These are phyloP conservation scores for Powellomyces hirtus DNA, from an alignment of 192 early-diverging fungal genomes.

Conservation along the genomic window DNA sequence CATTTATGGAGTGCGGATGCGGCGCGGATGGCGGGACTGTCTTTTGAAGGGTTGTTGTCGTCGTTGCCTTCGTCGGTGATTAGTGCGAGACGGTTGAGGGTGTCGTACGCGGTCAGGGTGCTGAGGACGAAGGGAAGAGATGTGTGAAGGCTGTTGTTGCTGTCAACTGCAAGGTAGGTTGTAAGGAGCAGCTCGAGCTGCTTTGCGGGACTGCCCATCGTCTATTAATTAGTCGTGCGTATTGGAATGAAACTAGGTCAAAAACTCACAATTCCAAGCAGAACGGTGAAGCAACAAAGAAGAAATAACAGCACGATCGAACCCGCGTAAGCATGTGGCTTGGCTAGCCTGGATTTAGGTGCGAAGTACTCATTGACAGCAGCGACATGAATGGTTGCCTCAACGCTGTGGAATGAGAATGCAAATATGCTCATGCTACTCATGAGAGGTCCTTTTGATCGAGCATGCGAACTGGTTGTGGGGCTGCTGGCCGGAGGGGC, in stretches of 20 bases:
- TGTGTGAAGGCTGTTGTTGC: not conserved
- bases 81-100: not conserved
- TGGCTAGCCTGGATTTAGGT: too few relatives aligned
- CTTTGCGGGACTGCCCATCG: not conserved
- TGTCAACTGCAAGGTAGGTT: not conserved
- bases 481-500: too few relatives aligned
- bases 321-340: too few relatives aligned
- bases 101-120: not conserved
- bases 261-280: too few relatives aligned
- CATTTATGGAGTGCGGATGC: slow-evolving; percentile 16
- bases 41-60: not conserved
- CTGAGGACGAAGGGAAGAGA: not conserved
- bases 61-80: not conserved
- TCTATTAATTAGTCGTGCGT: too few relatives aligned
- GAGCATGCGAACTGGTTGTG: too few relatives aligned
- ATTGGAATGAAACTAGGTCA: not conserved
- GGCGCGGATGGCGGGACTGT: slow-evolving; percentile 2
- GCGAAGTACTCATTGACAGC: too few relatives aligned
- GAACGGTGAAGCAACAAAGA: not conserved
- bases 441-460: too few relatives aligned
- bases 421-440: too few relatives aligned
- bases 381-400: too few relatives aligned
- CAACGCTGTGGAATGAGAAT: too few relatives aligned
- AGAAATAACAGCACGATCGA: not conserved
- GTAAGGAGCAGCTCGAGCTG: slow-evolving; percentile 13